Conservation (phyloP, 768 basidiomycete species). For the Trametes meyenii region DNA sequence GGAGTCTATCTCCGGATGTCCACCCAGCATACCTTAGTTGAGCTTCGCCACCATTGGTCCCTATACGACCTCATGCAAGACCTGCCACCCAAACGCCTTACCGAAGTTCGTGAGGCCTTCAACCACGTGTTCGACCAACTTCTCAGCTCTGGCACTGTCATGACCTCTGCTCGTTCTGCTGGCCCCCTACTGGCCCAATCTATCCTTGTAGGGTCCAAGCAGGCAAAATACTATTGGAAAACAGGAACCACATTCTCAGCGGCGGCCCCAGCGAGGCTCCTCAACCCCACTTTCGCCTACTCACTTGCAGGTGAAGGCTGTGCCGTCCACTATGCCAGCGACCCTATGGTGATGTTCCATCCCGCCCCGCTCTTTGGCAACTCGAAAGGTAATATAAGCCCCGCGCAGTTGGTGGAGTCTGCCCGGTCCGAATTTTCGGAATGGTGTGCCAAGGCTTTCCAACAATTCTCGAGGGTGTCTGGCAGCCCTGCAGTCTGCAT, state of each 20-base stretch:
- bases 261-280: slow-evolving; percentile 34
- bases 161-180: slow-evolving; percentile 35
- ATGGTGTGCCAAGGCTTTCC: slow-evolving; percentile 31
- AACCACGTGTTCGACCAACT: slow-evolving; percentile 23
- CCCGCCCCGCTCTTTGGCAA: slow-evolving; percentile 36
- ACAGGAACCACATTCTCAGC: slow-evolving; percentile 42
- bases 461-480: slow-evolving; percentile 28
- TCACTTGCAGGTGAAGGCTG: slow-evolving; percentile 42
- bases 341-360: slow-evolving; percentile 48
- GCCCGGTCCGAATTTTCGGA: slow-evolving; percentile 8
- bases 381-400: slow-evolving; percentile 19
- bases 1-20: not conserved
- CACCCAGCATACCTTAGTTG: slow-evolving; percentile 19
- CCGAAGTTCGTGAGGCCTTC: slow-evolving; percentile 30
- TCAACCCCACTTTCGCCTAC: slow-evolving; percentile 53
- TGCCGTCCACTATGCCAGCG: slow-evolving; percentile 47
- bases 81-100: slow-evolving; percentile 28
- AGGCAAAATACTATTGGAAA: slow-evolving; percentile 38
- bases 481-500: slow-evolving; percentile 19
- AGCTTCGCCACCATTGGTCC: slow-evolving; percentile 25
- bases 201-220: slow-evolving; percentile 28
- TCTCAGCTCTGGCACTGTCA: not conserved
- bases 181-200: slow-evolving; percentile 44
- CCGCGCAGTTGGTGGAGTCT: slow-evolving; percentile 3
- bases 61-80: slow-evolving; percentile 36